Base-by-base conservation (phyloP, 805 yeast genomes). In the Hanseniaspora lindneri region DNA sequence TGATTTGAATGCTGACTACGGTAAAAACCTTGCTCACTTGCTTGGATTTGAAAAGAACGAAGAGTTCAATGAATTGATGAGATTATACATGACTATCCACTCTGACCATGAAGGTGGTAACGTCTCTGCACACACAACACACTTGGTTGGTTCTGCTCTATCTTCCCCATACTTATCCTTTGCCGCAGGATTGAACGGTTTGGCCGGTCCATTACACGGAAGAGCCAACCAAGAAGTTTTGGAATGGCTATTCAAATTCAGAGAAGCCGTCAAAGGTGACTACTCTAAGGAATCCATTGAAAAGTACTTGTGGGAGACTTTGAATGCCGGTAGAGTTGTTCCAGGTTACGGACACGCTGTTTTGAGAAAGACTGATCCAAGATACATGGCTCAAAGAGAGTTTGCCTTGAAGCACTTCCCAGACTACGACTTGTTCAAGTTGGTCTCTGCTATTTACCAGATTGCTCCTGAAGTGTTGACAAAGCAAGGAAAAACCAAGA, bases 331-430 rank as follows among this genome's bases (percentile, higher is more conserved):
- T 61, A 79, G 92, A 66, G 92, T 83, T 60, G 80, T 83, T 56
- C 92, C 92, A 63, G 92, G 92, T 64, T 83, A 83, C 65, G 92
- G 92, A 60, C 92, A 83, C 65, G 92, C 89, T 50, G 92, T 83
- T 47, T 73, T 83, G 62, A 80, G 92, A 72, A 79, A 82, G 77
- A 80, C 94, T 23, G 94, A 83, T 67, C 94, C 94, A 63, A 78
- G 94, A 66, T 83, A 80, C 75, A 77, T 74, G 39, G 92, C 92
- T 59, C 88, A 80, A 71, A 78, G 87, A 67, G 84, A 80, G 69
- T 83, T 83, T 60, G 94, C 89, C 49, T 67, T 74, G 58, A 69
- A 71, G 60, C 83, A 79, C 68, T 72, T 80, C 76, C 86, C 88
- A 63, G 81, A 82, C 64, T 80, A 79, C 65, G 84, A 78, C 58